Evolutionary conservation across 1,284 basidiomycete species (phyloP), one percentile per base, ranked within the genome.

Genomic region (Erythrobasidium hasegawianum): DNA sequence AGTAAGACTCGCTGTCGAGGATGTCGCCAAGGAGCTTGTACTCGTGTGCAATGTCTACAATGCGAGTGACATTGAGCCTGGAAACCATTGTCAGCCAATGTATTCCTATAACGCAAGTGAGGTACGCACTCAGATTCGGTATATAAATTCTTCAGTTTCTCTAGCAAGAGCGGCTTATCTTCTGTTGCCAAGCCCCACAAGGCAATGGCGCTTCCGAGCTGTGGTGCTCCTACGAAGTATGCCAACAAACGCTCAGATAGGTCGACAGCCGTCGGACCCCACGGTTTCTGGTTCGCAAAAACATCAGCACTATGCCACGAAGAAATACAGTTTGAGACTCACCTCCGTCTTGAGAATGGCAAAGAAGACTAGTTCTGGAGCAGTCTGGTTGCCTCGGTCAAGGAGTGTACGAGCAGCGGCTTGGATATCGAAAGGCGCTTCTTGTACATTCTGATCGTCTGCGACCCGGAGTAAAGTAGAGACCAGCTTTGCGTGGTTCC

Each of bases 21-120:
- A 97, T 82, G 24, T 88, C 84, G 75, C 95, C 91, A 62, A 98
- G 82, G 68, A 94, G 91, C 80, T 94, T 93, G 68, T 97, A 83
- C 73, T 97, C 94, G 76, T 94, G 89, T 1, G 91, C 93, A 41
- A 98, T 89, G 75, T 98, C 96, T 57, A 97, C 80, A 56, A 99
- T 92, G 52, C 93, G 84, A 24, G 89, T 92, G 66, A 98, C 89
- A 75, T 97, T 97, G 72, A 92, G 83, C 33, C 62, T 65, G 27
- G 4, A 16, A 18, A 9, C 11, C 4, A n/a, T 3, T 9, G 50
- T 53, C 7, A 53, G 26, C 62, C 2, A 29, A 2, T 26, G 5
- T n/a, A n/a, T n/a, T n/a, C n/a, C n/a, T n/a, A n/a, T n/a, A n/a
- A n/a, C n/a, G n/a, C n/a, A n/a, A 5, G 1, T 11, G 14, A 14